Evolutionary conservation across 305 asterid species (phyloP), one percentile per base, ranked within the genome.

Genomic region (Fraxinus paxiana): DNA sequence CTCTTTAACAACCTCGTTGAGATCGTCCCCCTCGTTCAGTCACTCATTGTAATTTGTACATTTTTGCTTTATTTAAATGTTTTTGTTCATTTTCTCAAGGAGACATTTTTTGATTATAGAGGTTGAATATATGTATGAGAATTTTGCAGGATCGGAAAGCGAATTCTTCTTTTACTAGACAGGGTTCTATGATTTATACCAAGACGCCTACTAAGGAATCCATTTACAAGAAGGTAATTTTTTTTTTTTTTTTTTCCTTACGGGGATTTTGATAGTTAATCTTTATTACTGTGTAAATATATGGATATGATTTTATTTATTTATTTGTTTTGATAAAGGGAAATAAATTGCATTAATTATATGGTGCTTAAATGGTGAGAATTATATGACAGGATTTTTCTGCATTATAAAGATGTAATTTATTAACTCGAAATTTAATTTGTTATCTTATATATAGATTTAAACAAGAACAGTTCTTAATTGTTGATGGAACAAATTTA

Each of bases 21-120:
- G 94, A 92, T 96, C 74, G 91, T 96, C 69, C 99, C 99, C 3
- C 98, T 96, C 63, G 97, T 96, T 61, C 96, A 92, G 88, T 87
- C 97, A 3, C 97, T 96, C 82, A 95, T 95, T 85, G 99, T 95
- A 80, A 88, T 12, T 65, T 65, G 80, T 59, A 18, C 80, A 4
- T 85, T 59, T 43, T 84, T 26, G 48, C 54, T 80, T 73, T 15
- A n/a, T 74, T 51, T 51, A 51, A 51, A n/a, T 74, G 15, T 20
- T 10, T 46, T 35, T 76, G 2, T 34, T 5, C 43, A 41, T 9
- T 34, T n/a, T 61, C 30, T 73, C 26, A 2, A 3, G 1, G 61
- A 7, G 34, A 61, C 20, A 30, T 37, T 35, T 34, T 17, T 56
- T 0, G 0, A 18, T 3, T 61, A 61, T 61, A 22, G 31, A 61